phyloP scores from a whole-genome alignment of 2,329 filamentous ascomycete species.

The Hansfordia pulvinata region DNA sequence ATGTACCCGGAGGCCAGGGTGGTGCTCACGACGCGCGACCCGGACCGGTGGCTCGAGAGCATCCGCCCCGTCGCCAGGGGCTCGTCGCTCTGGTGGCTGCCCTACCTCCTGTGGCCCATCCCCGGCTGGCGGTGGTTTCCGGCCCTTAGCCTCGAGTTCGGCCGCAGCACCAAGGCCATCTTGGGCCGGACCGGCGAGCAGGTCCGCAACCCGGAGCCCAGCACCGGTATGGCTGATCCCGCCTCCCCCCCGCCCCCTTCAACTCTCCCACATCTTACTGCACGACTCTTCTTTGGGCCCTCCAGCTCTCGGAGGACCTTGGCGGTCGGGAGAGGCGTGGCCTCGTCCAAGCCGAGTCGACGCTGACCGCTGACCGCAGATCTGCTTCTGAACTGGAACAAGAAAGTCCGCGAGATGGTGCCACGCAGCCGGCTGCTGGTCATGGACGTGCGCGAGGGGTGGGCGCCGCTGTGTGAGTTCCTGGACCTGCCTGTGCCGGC shows the following conservation, averaged over 20 bases:
- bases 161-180: not conserved
- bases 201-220: constrained; percentile 1
- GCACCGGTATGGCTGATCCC: too few relatives aligned
- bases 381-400: not conserved
- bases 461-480: constrained; percentile 4
- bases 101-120: constrained; percentile 1
- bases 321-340: too few relatives aligned
- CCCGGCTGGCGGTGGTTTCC: constrained; percentile 3
- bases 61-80: constrained; percentile 2
- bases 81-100: constrained; percentile 1
- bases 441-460: constrained; percentile 4
- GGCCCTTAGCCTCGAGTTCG: not conserved
- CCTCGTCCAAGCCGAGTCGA: too few relatives aligned
- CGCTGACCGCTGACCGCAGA: too few relatives aligned
- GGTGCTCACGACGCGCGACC: constrained; percentile 18
- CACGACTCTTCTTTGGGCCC: too few relatives aligned
- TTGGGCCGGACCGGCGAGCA: not conserved
- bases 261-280: too few relatives aligned
- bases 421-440: constrained; percentile 1
- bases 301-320: too few relatives aligned
- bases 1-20: constrained; percentile 23
- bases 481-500: constrained; percentile 3
- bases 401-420: not conserved
- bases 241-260: too few relatives aligned
- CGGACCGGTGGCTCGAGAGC: constrained; percentile 13